These are phyloP conservation scores for Exophiala viscosa DNA, from an alignment of 2,329 filamentous ascomycete species.

Conservation along the genomic window DNA sequence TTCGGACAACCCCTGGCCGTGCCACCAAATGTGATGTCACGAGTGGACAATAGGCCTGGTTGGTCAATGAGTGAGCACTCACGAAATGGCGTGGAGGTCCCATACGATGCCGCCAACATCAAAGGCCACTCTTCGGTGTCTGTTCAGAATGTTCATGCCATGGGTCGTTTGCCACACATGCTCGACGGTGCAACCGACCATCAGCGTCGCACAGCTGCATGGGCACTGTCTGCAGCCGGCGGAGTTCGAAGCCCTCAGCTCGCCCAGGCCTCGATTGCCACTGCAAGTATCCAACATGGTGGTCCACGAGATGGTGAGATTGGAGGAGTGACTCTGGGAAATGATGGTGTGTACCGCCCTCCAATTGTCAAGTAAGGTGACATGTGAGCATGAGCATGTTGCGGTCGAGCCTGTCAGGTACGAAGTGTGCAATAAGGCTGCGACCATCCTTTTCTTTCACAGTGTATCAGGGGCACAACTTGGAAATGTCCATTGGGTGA, in stretches of 20 bases:
- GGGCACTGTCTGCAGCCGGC: conserved; percentile 22
- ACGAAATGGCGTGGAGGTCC: conserved; percentile 5
- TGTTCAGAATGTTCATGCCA: conserved; percentile 27
- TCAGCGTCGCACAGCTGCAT: conserved; percentile 19
- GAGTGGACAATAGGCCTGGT: conserved; percentile 10
- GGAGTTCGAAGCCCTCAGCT: conserved; percentile 22
- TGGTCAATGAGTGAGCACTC: conserved; percentile 11
- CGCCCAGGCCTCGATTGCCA: conserved; percentile 11
- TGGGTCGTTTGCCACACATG: conserved; percentile 26
- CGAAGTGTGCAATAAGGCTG: not conserved
- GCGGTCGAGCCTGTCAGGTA: not conserved
- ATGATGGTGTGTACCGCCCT: conserved; percentile 7
- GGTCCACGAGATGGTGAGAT: conserved; percentile 18
- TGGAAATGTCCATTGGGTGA: conserved; percentile 17
- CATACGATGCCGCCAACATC: conserved; percentile 16
- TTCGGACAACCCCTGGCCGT: conserved; percentile 12
- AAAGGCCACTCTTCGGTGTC: conserved; percentile 27
- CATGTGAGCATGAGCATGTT: conserved; percentile 6
- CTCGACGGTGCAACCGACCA: conserved; percentile 23
- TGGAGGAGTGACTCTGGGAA: conserved; percentile 3
- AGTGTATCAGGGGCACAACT: conserved; percentile 15
- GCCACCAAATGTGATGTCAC: conserved; percentile 11
- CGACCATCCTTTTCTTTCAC: not conserved
- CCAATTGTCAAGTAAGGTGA: conserved; percentile 2
- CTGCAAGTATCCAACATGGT: conserved; percentile 20